Base-by-base conservation (phyloP, 495 filamentous ascomycete genomes). In the Hypoxylon fuscum region DNA sequence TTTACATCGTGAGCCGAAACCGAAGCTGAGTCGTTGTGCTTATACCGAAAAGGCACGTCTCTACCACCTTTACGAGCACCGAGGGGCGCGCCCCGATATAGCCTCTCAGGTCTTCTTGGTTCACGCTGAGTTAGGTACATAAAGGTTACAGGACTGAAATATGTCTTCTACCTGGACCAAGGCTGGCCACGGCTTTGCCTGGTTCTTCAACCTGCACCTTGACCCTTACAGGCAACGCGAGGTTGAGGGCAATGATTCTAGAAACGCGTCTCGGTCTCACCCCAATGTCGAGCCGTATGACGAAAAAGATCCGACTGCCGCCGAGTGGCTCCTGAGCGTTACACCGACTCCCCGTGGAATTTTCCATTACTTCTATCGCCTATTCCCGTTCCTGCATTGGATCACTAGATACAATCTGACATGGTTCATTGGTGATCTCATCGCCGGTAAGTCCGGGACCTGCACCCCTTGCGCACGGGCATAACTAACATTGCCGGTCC, bases 351-450 rank as follows among this genome's bases (percentile, higher is more conserved):
- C 56, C 45, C 62, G 62, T 14, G 56, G 31, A 1, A 48, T 60
- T 25, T 29, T 60, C 34, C 55, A 56, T 15, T 66, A 66, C 31
- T 48, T 66, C 32, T 65, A 56, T 32, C 62, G 55, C 21, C 25
- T 66, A 14, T 61, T 83, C 47, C 80, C 80, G 5, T 82, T 83
- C 57, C 60, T 76, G 5, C 68, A 72, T 25, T 83, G 80, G 80
- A 82, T 83, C 27, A 77, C 80, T 52, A 76, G 79, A 42, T 83
- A 83, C 52, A 83, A 83, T 54, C 23, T 79, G 48, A 81, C 69
- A 46, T 83, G 80, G 80, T 68, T 83, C 18, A 63, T 75, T 18
- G 80, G 80, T 21, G 80, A 83, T 67, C 53, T 82, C 40, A 75
- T 81, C 61, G 74, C 73, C 12, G 76, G 75, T 74, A 62, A 68